Evolutionary conservation across 108 stramenopile genomes (phyloP).

Genomic region (Fistulifera pelliculosa): DNA sequence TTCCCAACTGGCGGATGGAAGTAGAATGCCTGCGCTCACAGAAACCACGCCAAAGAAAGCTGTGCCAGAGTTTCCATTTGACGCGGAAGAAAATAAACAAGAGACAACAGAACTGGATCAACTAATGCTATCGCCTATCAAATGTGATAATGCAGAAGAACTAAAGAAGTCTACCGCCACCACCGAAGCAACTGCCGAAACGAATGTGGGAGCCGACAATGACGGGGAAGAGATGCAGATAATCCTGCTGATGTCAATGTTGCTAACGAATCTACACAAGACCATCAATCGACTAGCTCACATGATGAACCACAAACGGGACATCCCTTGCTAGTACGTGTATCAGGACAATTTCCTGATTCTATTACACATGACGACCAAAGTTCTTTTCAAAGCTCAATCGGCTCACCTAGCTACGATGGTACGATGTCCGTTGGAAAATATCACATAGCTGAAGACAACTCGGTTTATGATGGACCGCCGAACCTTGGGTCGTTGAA

Average conservation of each 20-base stretch:
- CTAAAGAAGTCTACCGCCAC: slow-evolving; percentile 1
- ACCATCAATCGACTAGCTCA: not conserved
- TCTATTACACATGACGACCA: not conserved
- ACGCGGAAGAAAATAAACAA: not conserved
- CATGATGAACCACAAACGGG: not conserved
- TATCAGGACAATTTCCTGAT: slow-evolving; percentile 2
- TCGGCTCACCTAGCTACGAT: slow-evolving; percentile 2
- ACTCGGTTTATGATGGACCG: slow-evolving; percentile 52
- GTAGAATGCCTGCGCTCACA: not conserved
- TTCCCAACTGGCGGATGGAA: not conserved
- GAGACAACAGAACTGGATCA: not conserved
- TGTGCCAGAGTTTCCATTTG: not conserved
- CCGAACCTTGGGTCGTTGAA: slow-evolving; percentile 26
- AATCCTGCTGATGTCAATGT: not conserved
- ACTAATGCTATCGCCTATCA: not conserved
- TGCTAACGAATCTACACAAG: not conserved
- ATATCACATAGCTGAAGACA: slow-evolving; percentile 44
- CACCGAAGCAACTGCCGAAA: not conserved
- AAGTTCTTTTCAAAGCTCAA: not conserved
- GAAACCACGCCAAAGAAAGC: not conserved
- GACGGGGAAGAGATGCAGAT: not conserved
- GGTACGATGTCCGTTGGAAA: slow-evolving; percentile 11
- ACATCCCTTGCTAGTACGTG: not conserved
- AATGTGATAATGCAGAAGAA: not conserved
- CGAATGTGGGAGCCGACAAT: not conserved